These are phyloP conservation scores for Kluyveromyces dobzhanskii DNA, from an alignment of 805 yeast genomes.

Conservation along the genomic window DNA sequence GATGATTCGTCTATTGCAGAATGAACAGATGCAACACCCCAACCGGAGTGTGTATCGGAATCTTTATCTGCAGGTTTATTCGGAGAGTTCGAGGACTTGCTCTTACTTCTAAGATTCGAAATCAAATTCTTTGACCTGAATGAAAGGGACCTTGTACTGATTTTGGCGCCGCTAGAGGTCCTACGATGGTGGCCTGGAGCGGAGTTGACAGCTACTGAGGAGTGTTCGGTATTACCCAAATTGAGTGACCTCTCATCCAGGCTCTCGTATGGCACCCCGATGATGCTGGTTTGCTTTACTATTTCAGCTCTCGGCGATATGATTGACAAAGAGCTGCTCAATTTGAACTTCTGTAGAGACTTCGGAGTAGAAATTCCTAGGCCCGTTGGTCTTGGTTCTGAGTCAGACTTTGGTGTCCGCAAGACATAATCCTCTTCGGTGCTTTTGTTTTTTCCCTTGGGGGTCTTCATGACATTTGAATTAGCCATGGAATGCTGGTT, in stretches of 20 bases:
- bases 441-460: not conserved
- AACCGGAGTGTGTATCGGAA: conserved; percentile 28
- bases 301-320: not conserved
- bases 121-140: conserved; percentile 25
- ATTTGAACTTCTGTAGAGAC: not conserved
- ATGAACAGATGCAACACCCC: conserved; percentile 23
- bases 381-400: conserved; percentile 3
- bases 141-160: conserved; percentile 28
- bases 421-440: not conserved
- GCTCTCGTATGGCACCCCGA: conserved; percentile 1
- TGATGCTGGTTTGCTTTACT: not conserved
- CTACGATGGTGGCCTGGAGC: conserved; percentile 8
- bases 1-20: not conserved
- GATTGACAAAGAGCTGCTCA: conserved; percentile 1
- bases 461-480: not conserved
- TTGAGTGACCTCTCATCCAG: not conserved
- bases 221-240: not conserved
- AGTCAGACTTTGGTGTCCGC: not conserved
- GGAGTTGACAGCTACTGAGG: not conserved
- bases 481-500: not conserved
- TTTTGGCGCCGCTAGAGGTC: conserved; percentile 10
- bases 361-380: conserved; percentile 4
- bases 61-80: conserved; percentile 6
- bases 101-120: conserved; percentile 17
- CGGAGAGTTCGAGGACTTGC: conserved; percentile 4